Evolutionary conservation across 352 stramenopile genomes (phyloP).

Genomic region (Pseudoperonospora humuli): DNA sequence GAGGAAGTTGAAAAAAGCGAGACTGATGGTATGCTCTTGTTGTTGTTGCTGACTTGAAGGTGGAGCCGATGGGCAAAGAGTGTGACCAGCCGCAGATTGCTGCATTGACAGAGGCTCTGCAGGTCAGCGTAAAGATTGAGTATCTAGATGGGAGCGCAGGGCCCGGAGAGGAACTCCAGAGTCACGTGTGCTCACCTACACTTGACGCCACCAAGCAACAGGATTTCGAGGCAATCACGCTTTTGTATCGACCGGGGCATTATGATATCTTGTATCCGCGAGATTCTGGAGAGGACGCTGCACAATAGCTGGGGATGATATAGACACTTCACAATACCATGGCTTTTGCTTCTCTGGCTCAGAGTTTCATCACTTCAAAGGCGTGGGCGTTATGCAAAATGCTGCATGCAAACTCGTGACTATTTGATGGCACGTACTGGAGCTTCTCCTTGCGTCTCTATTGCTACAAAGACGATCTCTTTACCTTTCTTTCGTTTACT

Average conservation of each 20-base stretch:
- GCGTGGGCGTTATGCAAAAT: background rate
- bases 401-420: no score
- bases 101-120: constrained; percentile 87
- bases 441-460: constrained; percentile 10
- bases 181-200: constrained; percentile 46
- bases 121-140: constrained; percentile 86
- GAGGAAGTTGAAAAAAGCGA: background rate
- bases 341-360: constrained; percentile 9
- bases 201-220: constrained; percentile 7
- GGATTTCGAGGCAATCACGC: constrained; percentile 39
- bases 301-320: constrained; percentile 1
- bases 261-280: constrained; percentile 92
- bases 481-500: constrained; percentile 15
- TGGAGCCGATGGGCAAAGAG: constrained; percentile 92
- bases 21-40: background rate
- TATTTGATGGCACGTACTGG: no score
- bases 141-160: constrained; percentile 87
- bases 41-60: constrained; percentile 26
- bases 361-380: constrained; percentile 4
- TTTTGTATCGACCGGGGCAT: constrained; percentile 92
- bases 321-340: constrained; percentile 5
- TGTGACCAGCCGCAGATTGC: constrained; percentile 90
- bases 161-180: constrained; percentile 42
- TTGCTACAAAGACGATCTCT: constrained; percentile 1
- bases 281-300: constrained; percentile 1